phyloP scores from a whole-genome alignment of 1,284 basidiomycete species.

The Moniliella sp. region DNA sequence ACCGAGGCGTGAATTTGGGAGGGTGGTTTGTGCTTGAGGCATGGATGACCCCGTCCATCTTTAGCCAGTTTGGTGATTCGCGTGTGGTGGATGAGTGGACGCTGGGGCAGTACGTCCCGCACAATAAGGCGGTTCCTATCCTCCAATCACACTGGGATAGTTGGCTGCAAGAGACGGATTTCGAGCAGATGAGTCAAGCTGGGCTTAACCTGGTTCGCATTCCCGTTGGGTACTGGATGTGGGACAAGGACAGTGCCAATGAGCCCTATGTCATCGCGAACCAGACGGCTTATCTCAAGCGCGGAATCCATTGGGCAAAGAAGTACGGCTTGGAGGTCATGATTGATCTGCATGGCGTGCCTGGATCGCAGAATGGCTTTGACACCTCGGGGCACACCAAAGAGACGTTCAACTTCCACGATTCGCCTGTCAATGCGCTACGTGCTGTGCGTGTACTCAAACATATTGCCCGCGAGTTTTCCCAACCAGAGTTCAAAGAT shows the following conservation, averaged over 20 bases:
- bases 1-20: background rate
- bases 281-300: constrained; percentile 37
- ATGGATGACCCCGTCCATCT: background rate
- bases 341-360: constrained; percentile 53
- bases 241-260: constrained; percentile 49
- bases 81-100: too few relatives aligned
- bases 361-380: constrained; percentile 44
- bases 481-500: constrained; percentile 61
- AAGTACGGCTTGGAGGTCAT: constrained; percentile 48
- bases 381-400: background rate
- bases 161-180: constrained; percentile 35
- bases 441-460: constrained; percentile 59
- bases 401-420: background rate
- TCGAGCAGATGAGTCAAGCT: constrained; percentile 27
- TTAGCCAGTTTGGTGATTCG: too few relatives aligned
- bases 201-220: constrained; percentile 35
- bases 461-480: constrained; percentile 79
- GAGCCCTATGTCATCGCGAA: constrained; percentile 49
- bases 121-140: too few relatives aligned
- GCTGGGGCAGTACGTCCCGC: too few relatives aligned
- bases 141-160: constrained; percentile 49
- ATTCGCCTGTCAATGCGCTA: constrained; percentile 75
- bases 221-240: constrained; percentile 38
- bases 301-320: constrained; percentile 49
- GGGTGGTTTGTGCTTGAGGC: background rate